phyloP scores from a whole-genome alignment of 1,284 basidiomycete genomes.

The Irpex rosettiformis region DNA sequence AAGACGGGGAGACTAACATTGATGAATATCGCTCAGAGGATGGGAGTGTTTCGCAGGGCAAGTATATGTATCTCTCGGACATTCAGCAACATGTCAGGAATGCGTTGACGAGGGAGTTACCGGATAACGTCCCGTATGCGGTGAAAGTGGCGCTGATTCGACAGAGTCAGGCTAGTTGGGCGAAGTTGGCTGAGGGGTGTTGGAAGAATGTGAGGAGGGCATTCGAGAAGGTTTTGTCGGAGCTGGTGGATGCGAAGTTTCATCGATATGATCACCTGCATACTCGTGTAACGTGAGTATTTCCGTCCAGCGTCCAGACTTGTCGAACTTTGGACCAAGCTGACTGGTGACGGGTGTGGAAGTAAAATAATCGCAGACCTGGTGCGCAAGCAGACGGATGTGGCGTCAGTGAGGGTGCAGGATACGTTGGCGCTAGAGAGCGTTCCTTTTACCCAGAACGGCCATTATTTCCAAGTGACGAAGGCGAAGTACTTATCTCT shows the following conservation, averaged over 20 bases:
- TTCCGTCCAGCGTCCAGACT: neutral
- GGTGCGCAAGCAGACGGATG: neutral
- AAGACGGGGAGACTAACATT: constrained; percentile 1
- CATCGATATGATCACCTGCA: constrained; percentile 22
- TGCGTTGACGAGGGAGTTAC: constrained; percentile 48
- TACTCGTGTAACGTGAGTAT: constrained; percentile 9
- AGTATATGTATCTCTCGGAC: constrained; percentile 16
- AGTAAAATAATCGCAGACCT: neutral
- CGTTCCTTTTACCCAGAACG: constrained; percentile 33
- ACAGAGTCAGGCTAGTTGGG: constrained; percentile 39
- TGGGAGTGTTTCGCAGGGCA: neutral
- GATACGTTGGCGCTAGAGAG: constrained; percentile 25
- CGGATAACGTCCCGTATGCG: constrained; percentile 47
- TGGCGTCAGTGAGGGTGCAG: neutral
- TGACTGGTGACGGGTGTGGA: neutral
- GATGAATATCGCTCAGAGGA: neutral
- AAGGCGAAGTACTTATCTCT: constrained; percentile 18
- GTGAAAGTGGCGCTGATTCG: constrained; percentile 43
- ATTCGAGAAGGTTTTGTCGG: constrained; percentile 22
- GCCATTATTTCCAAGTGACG: constrained; percentile 23
- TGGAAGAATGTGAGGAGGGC: constrained; percentile 33
- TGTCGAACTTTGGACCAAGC: neutral
- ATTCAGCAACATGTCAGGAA: constrained; percentile 17
- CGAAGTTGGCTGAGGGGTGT: constrained; percentile 33
- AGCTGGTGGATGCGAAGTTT: constrained; percentile 29